Conservation (phyloP, 345 rosid species). For the Citrus reticulata region DNA sequence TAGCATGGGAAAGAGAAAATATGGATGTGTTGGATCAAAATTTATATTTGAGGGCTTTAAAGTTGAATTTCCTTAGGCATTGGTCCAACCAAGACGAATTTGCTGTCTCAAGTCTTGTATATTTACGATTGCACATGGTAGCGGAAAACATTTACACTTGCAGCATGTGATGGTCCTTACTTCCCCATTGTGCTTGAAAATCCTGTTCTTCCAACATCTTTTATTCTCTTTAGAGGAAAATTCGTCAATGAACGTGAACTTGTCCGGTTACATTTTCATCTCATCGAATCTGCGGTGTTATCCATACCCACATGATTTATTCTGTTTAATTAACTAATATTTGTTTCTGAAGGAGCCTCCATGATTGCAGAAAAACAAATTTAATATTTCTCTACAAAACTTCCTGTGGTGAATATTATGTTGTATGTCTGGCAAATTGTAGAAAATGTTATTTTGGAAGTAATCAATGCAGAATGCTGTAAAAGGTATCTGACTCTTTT, state of each 20-base stretch:
- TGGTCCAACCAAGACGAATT: background rate
- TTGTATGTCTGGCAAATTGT: background rate
- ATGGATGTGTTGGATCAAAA: background rate
- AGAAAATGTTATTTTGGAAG: conserved; percentile 1
- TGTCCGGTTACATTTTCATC: background rate
- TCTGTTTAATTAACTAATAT: background rate
- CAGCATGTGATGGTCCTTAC: background rate
- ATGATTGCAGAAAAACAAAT: background rate
- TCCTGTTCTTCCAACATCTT: background rate
- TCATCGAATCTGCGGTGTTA: background rate
- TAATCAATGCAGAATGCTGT: background rate
- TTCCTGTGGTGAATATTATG: background rate
- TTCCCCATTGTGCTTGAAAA: background rate
- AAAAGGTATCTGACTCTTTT: conserved; percentile 5
- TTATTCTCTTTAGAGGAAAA: background rate
- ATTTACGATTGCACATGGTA: background rate
- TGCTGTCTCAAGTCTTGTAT: background rate
- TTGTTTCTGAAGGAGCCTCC: background rate
- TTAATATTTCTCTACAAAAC: background rate
- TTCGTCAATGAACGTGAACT: background rate
- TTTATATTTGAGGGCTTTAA: background rate
- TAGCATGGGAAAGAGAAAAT: background rate
- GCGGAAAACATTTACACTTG: background rate
- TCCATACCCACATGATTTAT: background rate
- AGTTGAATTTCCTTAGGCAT: background rate